Conservation (phyloP, 805 yeast genomes). For the Nakazawaea wickerhamii region DNA sequence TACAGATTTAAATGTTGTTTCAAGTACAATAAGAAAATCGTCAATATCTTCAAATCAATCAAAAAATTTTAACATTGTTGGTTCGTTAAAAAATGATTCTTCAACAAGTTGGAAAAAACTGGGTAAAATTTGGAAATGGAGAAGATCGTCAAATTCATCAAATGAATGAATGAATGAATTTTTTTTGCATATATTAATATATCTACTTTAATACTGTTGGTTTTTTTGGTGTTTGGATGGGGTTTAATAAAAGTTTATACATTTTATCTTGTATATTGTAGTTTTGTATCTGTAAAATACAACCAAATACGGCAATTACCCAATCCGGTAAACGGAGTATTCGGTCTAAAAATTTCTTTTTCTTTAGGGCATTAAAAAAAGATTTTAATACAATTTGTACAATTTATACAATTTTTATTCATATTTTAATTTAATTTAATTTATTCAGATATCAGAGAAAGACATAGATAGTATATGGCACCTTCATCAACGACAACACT, state of each 20-base stretch:
- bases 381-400: too few species aligned
- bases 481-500: conserved; percentile 5
- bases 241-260: background rate
- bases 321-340: background rate
- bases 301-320: background rate
- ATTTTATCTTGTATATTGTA: background rate
- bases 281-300: background rate
- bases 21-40: background rate
- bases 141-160: conserved; percentile 22
- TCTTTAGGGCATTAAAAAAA: too few species aligned
- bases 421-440: too few species aligned
- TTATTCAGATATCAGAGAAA: background rate
- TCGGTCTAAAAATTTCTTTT: too few species aligned
- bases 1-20: background rate
- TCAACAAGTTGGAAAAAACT: conserved; percentile 13
- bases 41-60: conserved; percentile 19
- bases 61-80: conserved; percentile 19
- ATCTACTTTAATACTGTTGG: too few species aligned
- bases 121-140: conserved; percentile 25
- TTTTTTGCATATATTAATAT: too few species aligned
- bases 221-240: too few species aligned
- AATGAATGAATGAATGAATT: background rate
- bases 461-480: conserved; percentile 4
- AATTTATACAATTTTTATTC: too few species aligned
- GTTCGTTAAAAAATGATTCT: conserved; percentile 12